Percentiles rank a stretch among this genome's conserved stretches.
Conservation (phyloP, 1,284 basidiomycete genomes). For the Fomitopsis betulina region DNA sequence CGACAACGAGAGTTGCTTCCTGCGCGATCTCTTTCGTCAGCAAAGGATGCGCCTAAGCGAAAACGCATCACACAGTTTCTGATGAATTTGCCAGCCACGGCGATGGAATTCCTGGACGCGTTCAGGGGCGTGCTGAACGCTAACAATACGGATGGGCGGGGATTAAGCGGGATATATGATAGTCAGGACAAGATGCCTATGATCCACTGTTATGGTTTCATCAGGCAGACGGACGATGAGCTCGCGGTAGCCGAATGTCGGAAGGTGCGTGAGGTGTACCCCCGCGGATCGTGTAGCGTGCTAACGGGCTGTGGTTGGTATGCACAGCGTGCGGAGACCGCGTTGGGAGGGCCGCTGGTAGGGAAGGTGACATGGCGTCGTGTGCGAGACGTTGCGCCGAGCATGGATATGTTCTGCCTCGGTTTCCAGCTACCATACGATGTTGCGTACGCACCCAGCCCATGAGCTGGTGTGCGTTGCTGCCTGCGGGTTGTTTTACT, state of each 20-base stretch:
- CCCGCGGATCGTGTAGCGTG: neutral
- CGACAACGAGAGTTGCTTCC: neutral
- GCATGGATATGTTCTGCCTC: constrained; percentile 98
- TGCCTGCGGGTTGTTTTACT: neutral
- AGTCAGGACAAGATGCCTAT: constrained; percentile 59
- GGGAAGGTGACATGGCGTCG: constrained; percentile 62
- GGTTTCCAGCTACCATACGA: constrained; percentile 79
- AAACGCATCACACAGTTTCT: constrained; percentile 82
- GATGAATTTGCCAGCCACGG: constrained; percentile 96
- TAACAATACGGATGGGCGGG: constrained; percentile 29
- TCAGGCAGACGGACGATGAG: constrained; percentile 73
- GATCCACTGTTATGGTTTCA: constrained; percentile 97
- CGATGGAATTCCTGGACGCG: constrained; percentile 87
- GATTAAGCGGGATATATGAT: constrained; percentile 44
- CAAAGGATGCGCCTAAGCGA: constrained; percentile 13
- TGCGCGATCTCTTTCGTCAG: neutral
- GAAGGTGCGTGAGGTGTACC: constrained; percentile 48
- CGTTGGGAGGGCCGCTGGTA: constrained; percentile 55
- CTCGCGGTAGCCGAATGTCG: constrained; percentile 74
- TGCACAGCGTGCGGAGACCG: constrained; percentile 67
- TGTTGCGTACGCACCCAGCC: constrained; percentile 36
- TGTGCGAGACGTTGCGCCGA: constrained; percentile 92
- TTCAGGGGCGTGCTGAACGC: constrained; percentile 70
- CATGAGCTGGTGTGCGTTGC: neutral
- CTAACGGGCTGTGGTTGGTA: neutral